Conservation (phyloP, 345 rosid species). For the Ailanthus altissimus region DNA sequence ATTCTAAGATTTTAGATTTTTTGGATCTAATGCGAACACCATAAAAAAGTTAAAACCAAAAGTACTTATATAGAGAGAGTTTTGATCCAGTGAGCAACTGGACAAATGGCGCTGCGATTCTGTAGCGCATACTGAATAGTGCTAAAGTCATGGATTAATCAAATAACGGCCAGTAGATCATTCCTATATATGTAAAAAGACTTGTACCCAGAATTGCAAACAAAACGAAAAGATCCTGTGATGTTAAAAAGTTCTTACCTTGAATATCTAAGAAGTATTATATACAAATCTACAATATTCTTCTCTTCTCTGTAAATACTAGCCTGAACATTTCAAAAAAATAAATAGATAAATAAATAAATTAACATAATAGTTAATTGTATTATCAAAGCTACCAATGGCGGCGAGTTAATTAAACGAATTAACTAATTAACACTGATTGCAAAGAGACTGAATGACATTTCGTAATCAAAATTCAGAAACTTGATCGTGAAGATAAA, state of each 20-base stretch:
- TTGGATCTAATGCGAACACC: neutral
- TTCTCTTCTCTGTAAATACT: slow-evolving; percentile 77
- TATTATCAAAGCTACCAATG: neutral
- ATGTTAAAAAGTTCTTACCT: slow-evolving; percentile 48
- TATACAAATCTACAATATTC: slow-evolving; percentile 85
- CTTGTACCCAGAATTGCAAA: neutral
- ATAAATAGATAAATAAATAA: neutral
- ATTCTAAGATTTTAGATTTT: neutral
- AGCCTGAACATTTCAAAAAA: slow-evolving; percentile 46
- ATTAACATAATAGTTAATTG: neutral
- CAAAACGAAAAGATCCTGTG: neutral
- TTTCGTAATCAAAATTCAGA: neutral
- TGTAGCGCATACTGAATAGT: too few species aligned
- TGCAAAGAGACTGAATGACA: neutral
- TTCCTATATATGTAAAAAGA: neutral
- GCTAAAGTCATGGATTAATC: too few species aligned
- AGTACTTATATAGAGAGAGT: too few species aligned
- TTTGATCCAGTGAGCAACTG: too few species aligned
- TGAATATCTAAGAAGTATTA: slow-evolving; percentile 83
- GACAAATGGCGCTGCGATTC: too few species aligned
- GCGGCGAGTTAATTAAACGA: neutral
- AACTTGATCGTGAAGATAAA: neutral
- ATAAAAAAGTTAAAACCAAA: too few species aligned
- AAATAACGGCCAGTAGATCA: too few species aligned
- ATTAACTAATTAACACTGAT: neutral